Evolutionary conservation across 108 stramenopile species (phyloP).

Genomic region (Cyclostephanos invisitatus): DNA sequence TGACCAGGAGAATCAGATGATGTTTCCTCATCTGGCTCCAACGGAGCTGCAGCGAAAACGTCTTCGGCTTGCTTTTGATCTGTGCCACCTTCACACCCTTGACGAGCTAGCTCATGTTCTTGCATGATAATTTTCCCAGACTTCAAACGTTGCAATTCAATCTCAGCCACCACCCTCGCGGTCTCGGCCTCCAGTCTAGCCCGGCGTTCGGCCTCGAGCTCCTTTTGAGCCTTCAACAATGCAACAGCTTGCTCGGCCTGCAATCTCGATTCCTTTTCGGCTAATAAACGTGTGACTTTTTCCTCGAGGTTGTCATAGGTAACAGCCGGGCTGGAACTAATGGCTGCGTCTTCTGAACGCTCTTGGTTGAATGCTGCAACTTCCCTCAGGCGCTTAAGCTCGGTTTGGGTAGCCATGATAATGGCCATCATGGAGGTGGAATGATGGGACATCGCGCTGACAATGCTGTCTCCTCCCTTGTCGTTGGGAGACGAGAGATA

Average conservation of each 20-base stretch:
- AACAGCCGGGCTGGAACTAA: neutral
- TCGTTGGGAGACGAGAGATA: neutral
- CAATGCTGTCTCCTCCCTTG: constrained; percentile 6
- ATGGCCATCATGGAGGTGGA: constrained; percentile 9
- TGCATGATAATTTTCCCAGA: neutral
- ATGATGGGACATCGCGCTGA: constrained; percentile 2
- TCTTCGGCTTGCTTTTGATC: neutral
- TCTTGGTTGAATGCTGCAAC: constrained; percentile 9
- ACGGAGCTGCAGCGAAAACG: neutral
- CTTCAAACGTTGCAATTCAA: constrained; percentile 21
- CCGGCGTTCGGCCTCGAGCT: constrained; percentile 32
- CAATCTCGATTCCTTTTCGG: constrained; percentile 49
- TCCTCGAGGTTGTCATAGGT: constrained; percentile 25
- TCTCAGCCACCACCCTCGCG: constrained; percentile 16
- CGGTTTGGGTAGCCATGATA: constrained; percentile 3
- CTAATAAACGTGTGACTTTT: constrained; percentile 38
- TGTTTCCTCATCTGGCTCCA: neutral
- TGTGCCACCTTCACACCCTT: neutral
- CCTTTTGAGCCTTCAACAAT: constrained; percentile 38
- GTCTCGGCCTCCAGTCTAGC: constrained; percentile 26
- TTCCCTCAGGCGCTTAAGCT: constrained; percentile 11
- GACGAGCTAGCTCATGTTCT: neutral
- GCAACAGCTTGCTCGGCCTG: constrained; percentile 44
- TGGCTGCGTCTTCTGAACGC: neutral
- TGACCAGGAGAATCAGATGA: neutral